These are phyloP conservation scores for Protomyces macrosporus DNA, from an alignment of 1,139 yeast species.

Conservation along the genomic window DNA sequence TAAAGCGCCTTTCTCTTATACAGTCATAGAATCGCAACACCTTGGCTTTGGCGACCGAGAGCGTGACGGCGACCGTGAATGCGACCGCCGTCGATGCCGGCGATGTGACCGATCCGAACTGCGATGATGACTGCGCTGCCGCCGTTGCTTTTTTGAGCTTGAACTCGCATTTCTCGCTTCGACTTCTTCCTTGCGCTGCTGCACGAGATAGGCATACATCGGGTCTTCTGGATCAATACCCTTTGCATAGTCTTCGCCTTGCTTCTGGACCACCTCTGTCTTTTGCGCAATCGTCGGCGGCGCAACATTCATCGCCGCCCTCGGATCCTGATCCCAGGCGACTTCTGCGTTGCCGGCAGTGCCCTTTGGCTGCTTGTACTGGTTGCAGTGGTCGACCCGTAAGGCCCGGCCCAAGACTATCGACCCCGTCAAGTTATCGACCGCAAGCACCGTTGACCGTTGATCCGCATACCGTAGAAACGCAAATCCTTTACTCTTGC, in stretches of 20 bases:
- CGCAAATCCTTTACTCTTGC: conserved; percentile 70
- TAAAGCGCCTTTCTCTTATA: no score
- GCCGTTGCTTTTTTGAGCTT: no score
- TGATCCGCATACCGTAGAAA: conserved; percentile 79
- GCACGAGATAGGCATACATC: conserved; percentile 30
- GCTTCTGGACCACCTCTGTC: conserved; percentile 11
- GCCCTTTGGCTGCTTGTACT: conserved; percentile 47
- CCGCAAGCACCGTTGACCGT: conserved; percentile 74
- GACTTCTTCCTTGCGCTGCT: conserved; percentile 24
- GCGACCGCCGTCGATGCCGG: no score
- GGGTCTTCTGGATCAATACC: conserved; percentile 33
- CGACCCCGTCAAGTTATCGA: conserved; percentile 66
- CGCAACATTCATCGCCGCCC: conserved; percentile 27
- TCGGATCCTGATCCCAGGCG: conserved; percentile 26
- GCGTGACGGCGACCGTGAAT: no score
- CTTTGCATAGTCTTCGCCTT: conserved; percentile 7
- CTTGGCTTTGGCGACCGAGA: no score
- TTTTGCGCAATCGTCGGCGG: conserved; percentile 3
- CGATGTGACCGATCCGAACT: no score
- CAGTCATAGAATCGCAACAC: no score
- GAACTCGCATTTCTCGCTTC: not conserved
- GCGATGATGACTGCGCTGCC: no score
- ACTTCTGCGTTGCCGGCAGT: conserved; percentile 29
- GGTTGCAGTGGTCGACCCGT: conserved; percentile 66
- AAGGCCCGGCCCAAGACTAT: conserved; percentile 54